Conservation (phyloP, 1,284 basidiomycete species). For the Rhodotorula mucilaginosa region DNA sequence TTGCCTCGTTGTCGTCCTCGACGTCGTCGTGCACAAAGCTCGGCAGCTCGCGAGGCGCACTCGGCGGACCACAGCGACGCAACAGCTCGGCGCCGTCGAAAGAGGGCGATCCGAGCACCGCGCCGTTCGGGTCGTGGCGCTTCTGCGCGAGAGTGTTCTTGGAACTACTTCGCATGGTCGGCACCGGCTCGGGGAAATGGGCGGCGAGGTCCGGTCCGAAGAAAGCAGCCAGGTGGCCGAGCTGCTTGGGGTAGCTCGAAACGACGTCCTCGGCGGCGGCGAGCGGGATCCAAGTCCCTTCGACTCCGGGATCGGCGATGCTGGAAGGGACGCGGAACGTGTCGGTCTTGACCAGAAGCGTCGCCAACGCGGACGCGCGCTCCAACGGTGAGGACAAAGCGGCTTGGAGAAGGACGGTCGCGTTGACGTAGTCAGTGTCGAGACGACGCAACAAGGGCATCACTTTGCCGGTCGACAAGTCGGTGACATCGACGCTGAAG, state of each 20-base stretch:
- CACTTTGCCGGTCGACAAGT: background rate
- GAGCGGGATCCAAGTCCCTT: constrained; percentile 19
- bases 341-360: constrained; percentile 13
- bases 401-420: constrained; percentile 15
- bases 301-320: background rate
- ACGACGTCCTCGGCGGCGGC: constrained; percentile 8
- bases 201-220: constrained; percentile 21
- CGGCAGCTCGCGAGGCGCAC: background rate
- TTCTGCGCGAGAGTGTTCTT: constrained; percentile 1
- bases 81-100: constrained; percentile 15
- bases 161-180: constrained; percentile 11
- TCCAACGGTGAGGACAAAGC: constrained; percentile 8
- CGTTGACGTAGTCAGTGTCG: constrained; percentile 29
- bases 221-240: constrained; percentile 17
- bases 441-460: constrained; percentile 20
- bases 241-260: constrained; percentile 1
- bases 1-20: background rate
- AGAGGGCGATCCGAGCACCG: constrained; percentile 12
- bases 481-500: constrained; percentile 14
- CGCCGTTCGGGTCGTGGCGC: background rate
- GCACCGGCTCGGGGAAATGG: constrained; percentile 25
- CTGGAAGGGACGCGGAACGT: constrained; percentile 13
- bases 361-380: constrained; percentile 8
- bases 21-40: background rate
- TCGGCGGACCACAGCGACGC: constrained; percentile 10